Percentiles rank a stretch among this genome's conserved stretches.
These are phyloP conservation scores for Lasiodiplodia sp. DNA, from an alignment of 2,329 filamentous ascomycete genomes.

Conservation along the genomic window DNA sequence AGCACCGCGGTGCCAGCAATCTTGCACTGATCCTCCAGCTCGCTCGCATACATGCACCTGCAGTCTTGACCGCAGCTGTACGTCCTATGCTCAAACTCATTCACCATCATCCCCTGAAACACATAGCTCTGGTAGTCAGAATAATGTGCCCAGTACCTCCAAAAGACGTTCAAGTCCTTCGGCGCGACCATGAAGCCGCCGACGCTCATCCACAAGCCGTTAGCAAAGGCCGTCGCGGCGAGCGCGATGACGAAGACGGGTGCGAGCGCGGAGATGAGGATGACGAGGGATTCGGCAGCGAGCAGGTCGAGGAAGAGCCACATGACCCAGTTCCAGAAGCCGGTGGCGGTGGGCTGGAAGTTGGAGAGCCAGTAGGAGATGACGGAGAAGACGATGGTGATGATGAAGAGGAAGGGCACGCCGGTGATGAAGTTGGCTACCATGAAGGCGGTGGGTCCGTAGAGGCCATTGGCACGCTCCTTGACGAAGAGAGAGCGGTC, in stretches of 20 bases:
- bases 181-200: slow-evolving; percentile 81
- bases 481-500: slow-evolving; percentile 76
- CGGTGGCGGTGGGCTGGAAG: slow-evolving; percentile 69
- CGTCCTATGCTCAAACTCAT: slow-evolving; percentile 73
- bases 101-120: slow-evolving; percentile 93
- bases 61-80: slow-evolving; percentile 69
- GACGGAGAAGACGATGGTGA: slow-evolving; percentile 76
- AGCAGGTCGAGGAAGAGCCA: slow-evolving; percentile 87
- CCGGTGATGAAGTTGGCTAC: slow-evolving; percentile 84
- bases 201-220: slow-evolving; percentile 89
- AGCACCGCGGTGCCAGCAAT: slow-evolving; percentile 77
- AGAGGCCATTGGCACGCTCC: slow-evolving; percentile 82
- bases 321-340: slow-evolving; percentile 80
- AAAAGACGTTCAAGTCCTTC: slow-evolving; percentile 78
- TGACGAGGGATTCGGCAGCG: slow-evolving; percentile 82
- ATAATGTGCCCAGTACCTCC: slow-evolving; percentile 86
- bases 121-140: slow-evolving; percentile 89
- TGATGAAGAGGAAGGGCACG: slow-evolving; percentile 80
- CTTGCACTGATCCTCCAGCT: slow-evolving; percentile 68
- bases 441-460: slow-evolving; percentile 75
- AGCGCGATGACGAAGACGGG: slow-evolving; percentile 82
- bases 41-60: slow-evolving; percentile 74
- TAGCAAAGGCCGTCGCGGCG: slow-evolving; percentile 82
- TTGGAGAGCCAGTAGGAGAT: slow-evolving; percentile 83
- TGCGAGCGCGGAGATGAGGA: slow-evolving; percentile 75